These are phyloP conservation scores for Torulaspora franciscae DNA, from an alignment of 805 yeast genomes.

Conservation along the genomic window DNA sequence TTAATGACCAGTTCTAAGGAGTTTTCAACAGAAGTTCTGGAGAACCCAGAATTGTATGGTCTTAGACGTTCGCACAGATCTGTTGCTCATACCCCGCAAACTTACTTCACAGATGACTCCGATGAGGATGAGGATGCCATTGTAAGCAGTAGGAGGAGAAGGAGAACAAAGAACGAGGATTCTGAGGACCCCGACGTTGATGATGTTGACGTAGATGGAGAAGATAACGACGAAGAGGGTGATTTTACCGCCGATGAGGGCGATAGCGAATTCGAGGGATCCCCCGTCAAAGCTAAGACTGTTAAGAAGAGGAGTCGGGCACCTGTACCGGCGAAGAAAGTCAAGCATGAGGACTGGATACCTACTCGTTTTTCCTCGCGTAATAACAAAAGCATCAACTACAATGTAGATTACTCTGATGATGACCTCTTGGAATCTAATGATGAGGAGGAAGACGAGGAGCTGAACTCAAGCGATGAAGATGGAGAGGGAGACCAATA, in stretches of 20 bases:
- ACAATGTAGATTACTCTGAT: slow-evolving; percentile 62
- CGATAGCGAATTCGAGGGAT: slow-evolving; percentile 21
- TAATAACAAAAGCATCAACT: slow-evolving; percentile 59
- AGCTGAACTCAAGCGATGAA: slow-evolving; percentile 24
- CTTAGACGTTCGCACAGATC: slow-evolving; percentile 71
- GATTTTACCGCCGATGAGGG: slow-evolving; percentile 16
- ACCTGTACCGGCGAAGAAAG: slow-evolving; percentile 5
- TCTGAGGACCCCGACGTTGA: slow-evolving; percentile 30
- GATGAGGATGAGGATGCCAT: slow-evolving; percentile 35
- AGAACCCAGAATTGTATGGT: slow-evolving; percentile 79
- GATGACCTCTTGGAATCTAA: slow-evolving; percentile 40
- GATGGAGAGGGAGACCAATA: slow-evolving; percentile 20
- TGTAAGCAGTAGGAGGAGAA: slow-evolving; percentile 21
- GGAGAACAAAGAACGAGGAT: slow-evolving; percentile 22
- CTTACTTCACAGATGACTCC: slow-evolving; percentile 22
- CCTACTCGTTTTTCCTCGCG: slow-evolving; percentile 78
- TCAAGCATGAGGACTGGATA: slow-evolving; percentile 25
- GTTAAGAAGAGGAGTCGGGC: slow-evolving; percentile 14
- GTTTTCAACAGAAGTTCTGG: slow-evolving; percentile 51
- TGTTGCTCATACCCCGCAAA: slow-evolving; percentile 36
- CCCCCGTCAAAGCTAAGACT: slow-evolving; percentile 12
- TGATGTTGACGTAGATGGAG: slow-evolving; percentile 31
- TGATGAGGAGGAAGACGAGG: slow-evolving; percentile 33
- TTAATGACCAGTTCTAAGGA: slow-evolving; percentile 5
- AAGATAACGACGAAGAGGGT: slow-evolving; percentile 23